These are phyloP conservation scores for Fomes fomentarius DNA, from an alignment of 1,284 basidiomycete genomes.

Conservation along the genomic window DNA sequence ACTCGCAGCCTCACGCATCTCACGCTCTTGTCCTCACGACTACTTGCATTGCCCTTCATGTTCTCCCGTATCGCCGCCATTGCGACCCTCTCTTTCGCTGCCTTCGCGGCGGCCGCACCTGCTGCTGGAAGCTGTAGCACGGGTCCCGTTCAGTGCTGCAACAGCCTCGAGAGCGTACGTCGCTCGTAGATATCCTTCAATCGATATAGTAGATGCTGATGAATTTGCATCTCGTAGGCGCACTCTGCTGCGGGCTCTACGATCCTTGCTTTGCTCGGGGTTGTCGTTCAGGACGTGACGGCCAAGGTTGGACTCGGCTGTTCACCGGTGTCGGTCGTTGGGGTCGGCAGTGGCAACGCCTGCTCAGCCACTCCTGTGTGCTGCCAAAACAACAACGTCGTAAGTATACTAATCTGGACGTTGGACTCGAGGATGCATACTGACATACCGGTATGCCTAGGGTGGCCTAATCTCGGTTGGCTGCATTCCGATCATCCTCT, in stretches of 20 bases:
- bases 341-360: slow-evolving; percentile 5
- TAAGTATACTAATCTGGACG: too few species aligned
- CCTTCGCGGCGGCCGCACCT: not conserved
- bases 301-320: slow-evolving; percentile 12
- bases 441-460: not conserved
- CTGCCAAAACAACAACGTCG: slow-evolving; percentile 22
- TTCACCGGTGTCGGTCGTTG: slow-evolving; percentile 18
- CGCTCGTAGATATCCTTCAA: not conserved
- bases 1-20: too few species aligned
- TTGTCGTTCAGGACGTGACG: slow-evolving; percentile 8
- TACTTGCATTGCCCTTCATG: not conserved
- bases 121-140: slow-evolving; percentile 1
- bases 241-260: slow-evolving; percentile 12
- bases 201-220: not conserved
- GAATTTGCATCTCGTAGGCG: not conserved
- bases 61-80: slow-evolving; percentile 4
- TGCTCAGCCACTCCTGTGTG: slow-evolving; percentile 18
- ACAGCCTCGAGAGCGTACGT: slow-evolving; percentile 5
- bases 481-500: too few species aligned
- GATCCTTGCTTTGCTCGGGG: slow-evolving; percentile 12
- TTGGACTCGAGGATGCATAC: too few species aligned
- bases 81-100: slow-evolving; percentile 1
- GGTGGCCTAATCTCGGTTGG: not conserved
- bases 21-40: too few species aligned
- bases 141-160: slow-evolving; percentile 8